Conservation (phyloP, 768 basidiomycete species). For the Phaeotremella skinneri region DNA sequence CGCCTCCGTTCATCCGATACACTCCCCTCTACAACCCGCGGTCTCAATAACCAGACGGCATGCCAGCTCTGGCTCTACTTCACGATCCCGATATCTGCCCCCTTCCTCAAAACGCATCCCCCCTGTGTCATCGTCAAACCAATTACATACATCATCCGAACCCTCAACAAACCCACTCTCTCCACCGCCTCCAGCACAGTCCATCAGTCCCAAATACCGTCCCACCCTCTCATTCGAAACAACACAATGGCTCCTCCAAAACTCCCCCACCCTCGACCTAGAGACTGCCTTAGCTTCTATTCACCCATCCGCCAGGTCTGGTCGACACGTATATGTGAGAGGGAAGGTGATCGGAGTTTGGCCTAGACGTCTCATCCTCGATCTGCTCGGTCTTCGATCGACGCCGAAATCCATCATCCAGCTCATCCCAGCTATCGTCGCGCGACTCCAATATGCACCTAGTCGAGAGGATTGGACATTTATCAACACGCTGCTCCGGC, state of each 20-base stretch:
- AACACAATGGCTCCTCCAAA: not conserved
- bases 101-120: too few relatives aligned
- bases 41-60: too few relatives aligned
- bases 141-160: too few relatives aligned
- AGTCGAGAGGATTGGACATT: not conserved
- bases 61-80: too few relatives aligned
- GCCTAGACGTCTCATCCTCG: not conserved
- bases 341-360: not conserved
- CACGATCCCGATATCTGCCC: too few relatives aligned
- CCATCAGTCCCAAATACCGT: not conserved
- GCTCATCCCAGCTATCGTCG: constrained; percentile 13
- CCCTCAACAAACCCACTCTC: not conserved
- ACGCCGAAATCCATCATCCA: constrained; percentile 6
- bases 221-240: not conserved
- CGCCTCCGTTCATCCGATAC: too few relatives aligned
- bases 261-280: not conserved
- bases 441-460: not conserved
- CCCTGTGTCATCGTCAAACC: too few relatives aligned
- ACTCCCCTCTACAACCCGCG: too few relatives aligned
- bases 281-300: not conserved
- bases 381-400: constrained; percentile 8
- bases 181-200: not conserved
- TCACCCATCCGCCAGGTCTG: not conserved
- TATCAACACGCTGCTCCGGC: constrained; percentile 1
- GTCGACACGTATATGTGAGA: not conserved